A percentile compares a stretch with the other conserved stretches of the same genome.
Conservation (phyloP, 228 moss, liverwort and hornwort species). For the Sphagnum fallax region DNA sequence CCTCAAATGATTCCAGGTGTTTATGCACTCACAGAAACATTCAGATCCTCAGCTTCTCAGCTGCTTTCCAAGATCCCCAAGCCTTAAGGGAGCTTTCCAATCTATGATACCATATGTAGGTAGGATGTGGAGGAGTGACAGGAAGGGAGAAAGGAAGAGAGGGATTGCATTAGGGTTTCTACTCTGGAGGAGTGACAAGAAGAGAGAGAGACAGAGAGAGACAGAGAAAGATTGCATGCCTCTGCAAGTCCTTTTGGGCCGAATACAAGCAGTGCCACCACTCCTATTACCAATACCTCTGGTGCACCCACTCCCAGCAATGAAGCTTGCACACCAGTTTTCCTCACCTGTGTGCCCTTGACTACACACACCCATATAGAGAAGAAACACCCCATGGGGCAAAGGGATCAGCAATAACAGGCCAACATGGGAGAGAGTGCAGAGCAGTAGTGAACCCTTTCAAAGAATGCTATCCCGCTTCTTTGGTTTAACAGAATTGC, state of each 20-base stretch:
- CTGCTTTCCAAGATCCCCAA: no score
- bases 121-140: no score
- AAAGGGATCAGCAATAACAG: background rate
- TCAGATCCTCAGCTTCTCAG: no score
- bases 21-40: no score
- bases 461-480: no score
- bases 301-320: conserved; percentile 91
- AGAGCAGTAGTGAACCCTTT: conserved; percentile 4
- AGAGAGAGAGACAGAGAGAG: background rate
- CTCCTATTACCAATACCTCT: conserved; percentile 85
- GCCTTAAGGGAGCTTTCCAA: no score
- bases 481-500: no score
- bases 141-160: no score
- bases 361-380: conserved; percentile 16
- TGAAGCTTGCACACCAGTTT: conserved; percentile 63
- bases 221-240: conserved; percentile 17
- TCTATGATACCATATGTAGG: no score
- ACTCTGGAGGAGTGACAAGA: no score
- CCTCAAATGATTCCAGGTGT: no score
- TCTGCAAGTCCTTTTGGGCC: conserved; percentile 97
- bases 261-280: conserved; percentile 95
- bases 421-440: background rate
- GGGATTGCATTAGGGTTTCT: no score
- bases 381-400: background rate
- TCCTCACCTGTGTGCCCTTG: conserved; percentile 15